Base-by-base conservation (phyloP, 257 asterid genomes). In the Anisodus tanguticus region DNA sequence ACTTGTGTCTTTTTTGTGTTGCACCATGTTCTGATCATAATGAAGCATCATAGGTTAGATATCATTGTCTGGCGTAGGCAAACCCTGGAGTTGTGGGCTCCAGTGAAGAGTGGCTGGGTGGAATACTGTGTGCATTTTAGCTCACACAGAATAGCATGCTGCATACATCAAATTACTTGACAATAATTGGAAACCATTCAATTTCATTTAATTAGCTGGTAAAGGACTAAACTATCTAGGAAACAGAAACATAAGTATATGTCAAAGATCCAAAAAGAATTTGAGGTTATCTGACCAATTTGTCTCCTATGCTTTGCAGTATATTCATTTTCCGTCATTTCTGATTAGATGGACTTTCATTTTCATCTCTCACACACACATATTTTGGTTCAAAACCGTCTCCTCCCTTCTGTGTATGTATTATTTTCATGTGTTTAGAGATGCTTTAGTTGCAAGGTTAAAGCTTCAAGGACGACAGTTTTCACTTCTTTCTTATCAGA, bases 371-470 rank as follows among this genome's bases (percentile, higher is more conserved):
- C 78, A 15, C 13, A 17, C 54, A 15, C 15, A 15, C 78, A 3
- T 13, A 43, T 72, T 72, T 47, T 47, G 58, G 58, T 72, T 47
- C 80, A 47, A 72, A 22, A 22, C 80, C 60, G 47, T 15, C 6
- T 13, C 12, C 53, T 22, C 12, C 77, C 13, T 69, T 39, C 49
- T 66, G 57, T 70, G 5, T 71, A 71, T 19, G 35, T 19, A 6
- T 49, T 49, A 60, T 74, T 74, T 67, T 49, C 19, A 49, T 9
- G 2, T 72, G 59, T 72, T 72, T 72, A 16, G 80, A 47, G 39
- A 10, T 47, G 19, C 80, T 49, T 72, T 54, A 45, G 57, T 49
- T 72, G 41, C 19, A 72, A 72, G 80, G 80, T 22, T 76, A 6
- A n/a, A 49, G 22, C 19, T 22, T 49, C 81, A 74, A 49, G n/a